Base-by-base conservation (phyloP, 371 early-diverging fungal species). In the Nosema granulosis region DNA sequence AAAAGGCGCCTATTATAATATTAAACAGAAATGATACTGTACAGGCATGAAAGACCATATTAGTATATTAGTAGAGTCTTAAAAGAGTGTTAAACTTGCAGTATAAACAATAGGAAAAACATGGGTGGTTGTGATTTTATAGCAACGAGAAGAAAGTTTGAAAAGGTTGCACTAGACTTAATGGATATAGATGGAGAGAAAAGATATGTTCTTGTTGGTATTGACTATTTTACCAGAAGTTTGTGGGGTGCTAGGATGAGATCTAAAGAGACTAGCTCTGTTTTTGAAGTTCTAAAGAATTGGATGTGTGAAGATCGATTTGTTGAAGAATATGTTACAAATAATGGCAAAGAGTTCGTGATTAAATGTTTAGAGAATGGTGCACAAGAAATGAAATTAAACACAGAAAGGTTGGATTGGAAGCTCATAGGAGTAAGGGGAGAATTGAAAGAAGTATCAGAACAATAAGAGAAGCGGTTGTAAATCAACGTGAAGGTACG, bases 201-300 rank as follows among this genome's bases (percentile, higher is more conserved):
- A 9, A 34, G 70, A 12, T 13, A 9, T 37, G 12, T 31, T n/a
- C 4, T 67, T 4, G 22, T 16, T 12, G n/a, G n/a, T 26, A 68
- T 43, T 68, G 74, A 73, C 52, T 58, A 73, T 71, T 73, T 32
- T 26, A 31, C 74, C 3, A 65, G 59, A 73, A 9, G 18, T 6
- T n/a, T 73, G 12, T 22, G 32, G 34, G 38, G 9, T 3, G 31
- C 22, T 29, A 29, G 9, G 16, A 43, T 43, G 6, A 16, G 16
- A 43, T 9, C 9, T 43, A 43, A 43, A 16, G 43, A 43, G 16
- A 6, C 43, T 9, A 43, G 16, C 6, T 9, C 9, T 43, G 16
- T 43, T 43, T 43, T 43, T 9, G 16, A 43, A 9, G 43, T 6
- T 9, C 6, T 54, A n/a, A 4, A 22, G 22, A 54, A 54, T n/a